Evolutionary conservation across 768 basidiomycete genomes (phyloP).

Genomic region (Leccinum longicurvipes): DNA sequence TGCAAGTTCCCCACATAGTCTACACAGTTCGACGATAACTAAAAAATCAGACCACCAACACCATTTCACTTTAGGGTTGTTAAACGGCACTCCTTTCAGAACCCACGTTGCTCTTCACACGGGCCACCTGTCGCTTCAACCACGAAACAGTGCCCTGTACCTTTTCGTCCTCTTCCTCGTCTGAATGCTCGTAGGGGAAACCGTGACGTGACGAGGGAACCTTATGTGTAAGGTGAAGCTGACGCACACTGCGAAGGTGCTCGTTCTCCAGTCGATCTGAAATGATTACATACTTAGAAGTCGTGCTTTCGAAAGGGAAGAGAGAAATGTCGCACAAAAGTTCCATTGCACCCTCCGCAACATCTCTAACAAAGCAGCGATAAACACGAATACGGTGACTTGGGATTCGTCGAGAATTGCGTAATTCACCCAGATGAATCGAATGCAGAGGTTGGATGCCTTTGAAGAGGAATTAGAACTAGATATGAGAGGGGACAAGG

Average conservation of each 20-base stretch:
- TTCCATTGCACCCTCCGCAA: conserved; percentile 88
- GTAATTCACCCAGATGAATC: conserved; percentile 83
- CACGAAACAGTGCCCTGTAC: background rate
- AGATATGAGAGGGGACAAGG: background rate
- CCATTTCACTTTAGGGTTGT: background rate
- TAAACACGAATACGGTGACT: conserved; percentile 57
- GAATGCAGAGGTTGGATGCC: conserved; percentile 69
- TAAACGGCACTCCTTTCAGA: background rate
- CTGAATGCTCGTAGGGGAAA: background rate
- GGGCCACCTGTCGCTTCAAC: background rate
- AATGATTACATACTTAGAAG: background rate
- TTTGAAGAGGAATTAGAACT: conserved; percentile 23
- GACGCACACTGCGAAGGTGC: conserved; percentile 93
- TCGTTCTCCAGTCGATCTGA: conserved; percentile 83
- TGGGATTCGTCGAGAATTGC: conserved; percentile 54
- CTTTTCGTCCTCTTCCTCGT: background rate
- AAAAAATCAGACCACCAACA: background rate
- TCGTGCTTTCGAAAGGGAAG: background rate
- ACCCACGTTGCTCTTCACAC: background rate
- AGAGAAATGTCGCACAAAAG: conserved; percentile 56
- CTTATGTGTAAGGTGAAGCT: conserved; percentile 85
- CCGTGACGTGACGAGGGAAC: conserved; percentile 87
- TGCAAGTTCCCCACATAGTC: background rate
- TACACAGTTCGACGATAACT: background rate
- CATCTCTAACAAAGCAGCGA: conserved; percentile 71